Evolutionary conservation across 2,329 filamentous ascomycete genomes (phyloP), one percentile per base, ranked within the genome.

Genomic region (Hypoxylon sp.): DNA sequence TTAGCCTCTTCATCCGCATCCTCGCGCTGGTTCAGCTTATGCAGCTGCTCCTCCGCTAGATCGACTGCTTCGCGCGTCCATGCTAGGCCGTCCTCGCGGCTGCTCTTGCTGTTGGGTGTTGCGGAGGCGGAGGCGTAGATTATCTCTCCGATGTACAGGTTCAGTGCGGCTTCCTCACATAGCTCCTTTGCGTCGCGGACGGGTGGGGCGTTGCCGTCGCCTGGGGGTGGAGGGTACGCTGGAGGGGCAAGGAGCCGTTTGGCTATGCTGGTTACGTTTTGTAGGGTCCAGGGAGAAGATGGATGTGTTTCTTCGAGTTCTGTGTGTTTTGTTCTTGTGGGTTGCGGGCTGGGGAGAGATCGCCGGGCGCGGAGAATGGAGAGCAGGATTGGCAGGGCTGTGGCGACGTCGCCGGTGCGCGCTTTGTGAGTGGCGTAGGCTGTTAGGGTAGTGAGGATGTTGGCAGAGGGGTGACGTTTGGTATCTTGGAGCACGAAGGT

Each of bases 1-100:
- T 82, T 84, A 5, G 77, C 79, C 67, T 81, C 83, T 4, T 83
- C 82, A 5, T 77, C 78, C 45, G 78, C 71, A 60, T 74, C 64
- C 68, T 75, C 71, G 32, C 49, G 49, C 60, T 74, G 61, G 71
- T 75, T 76, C 1, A 87, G 77, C 19, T 73, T 79, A 71, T 84
- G 87, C 45, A 89, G 84, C 74, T 89, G 89, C 67, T 90, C 85
- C 79, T 94, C 94, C 2, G 94, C 91, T 1, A 92, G 82, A 72
- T 94, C 91, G 32, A 97, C 93, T 25, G 91, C 94, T 69, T 97
- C 93, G 60, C 93, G 88, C 0, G 95, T 97, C 95, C 95, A 98
- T 5, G 90, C 89, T 1, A 98, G 84, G 0, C 94, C 95, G 67
- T 91, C 90, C 52, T 93, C 89, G 55, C 83, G 82, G 21, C 9